Evolutionary conservation across 805 yeast species (phyloP).

Genomic region (Metschnikowia matae): DNA sequence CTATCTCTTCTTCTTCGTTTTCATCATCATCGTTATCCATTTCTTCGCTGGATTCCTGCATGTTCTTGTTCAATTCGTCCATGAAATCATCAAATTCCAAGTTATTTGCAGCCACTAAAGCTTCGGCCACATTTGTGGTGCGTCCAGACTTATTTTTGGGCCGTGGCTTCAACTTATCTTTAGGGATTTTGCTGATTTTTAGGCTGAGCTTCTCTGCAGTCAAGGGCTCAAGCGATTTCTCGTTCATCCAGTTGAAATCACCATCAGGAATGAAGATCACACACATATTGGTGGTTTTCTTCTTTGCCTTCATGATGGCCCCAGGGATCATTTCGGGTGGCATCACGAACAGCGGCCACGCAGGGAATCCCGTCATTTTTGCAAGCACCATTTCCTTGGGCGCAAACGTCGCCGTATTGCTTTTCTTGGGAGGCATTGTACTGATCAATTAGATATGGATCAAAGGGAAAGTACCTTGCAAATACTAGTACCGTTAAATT

Average conservation of each 20-base stretch:
- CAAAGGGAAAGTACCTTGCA: too few species aligned
- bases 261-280: constrained; percentile 46
- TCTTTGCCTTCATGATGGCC: constrained; percentile 32
- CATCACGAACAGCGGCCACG: constrained; percentile 50
- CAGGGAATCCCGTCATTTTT: constrained; percentile 42
- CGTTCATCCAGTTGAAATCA: constrained; percentile 43
- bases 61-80: constrained; percentile 22
- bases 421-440: constrained; percentile 33
- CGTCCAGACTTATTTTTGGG: constrained; percentile 23
- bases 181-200: constrained; percentile 27
- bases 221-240: constrained; percentile 32
- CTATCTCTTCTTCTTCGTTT: constrained; percentile 12
- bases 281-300: constrained; percentile 35
- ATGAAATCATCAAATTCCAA: constrained; percentile 36
- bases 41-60: constrained; percentile 3
- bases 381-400: constrained; percentile 42
- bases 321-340: constrained; percentile 36
- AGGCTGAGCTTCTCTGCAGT: constrained; percentile 28
- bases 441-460: too few species aligned
- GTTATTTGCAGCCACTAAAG: constrained; percentile 35
- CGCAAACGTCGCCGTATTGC: constrained; percentile 18
- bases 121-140: constrained; percentile 33
- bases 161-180: constrained; percentile 19
- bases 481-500: too few species aligned
- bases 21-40: constrained; percentile 6